Base-by-base conservation (phyloP, 306 rosid species). In the Benincasa hispida region DNA sequence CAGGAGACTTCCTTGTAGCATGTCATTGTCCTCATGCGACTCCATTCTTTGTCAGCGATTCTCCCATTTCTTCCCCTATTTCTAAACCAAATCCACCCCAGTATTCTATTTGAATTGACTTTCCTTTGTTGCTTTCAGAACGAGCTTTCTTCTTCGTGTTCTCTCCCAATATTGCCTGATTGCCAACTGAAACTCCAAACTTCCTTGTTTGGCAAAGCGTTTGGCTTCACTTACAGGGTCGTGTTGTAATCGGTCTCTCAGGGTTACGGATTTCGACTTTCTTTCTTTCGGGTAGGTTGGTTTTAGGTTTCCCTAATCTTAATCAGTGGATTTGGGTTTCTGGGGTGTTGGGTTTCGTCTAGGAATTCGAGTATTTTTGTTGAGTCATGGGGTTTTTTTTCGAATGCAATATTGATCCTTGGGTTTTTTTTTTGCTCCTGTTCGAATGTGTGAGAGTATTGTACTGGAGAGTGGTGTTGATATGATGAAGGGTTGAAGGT, bases 121-220 rank as follows among this genome's bases (percentile, higher is more conserved):
- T 60, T 79, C 81, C 77, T 21, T 21, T 76, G 19, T 82, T 86
- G 10, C 72, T 91, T 1, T 86, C 97, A 45, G 93, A n/a, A 90
- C 11, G 90, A 87, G 80, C 79, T n/a, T 90, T 48, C 92, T 94
- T 37, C 91, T 94, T 68, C 70, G 62, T 3, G 83, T 94, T 79
- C 87, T 94, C 50, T 24, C 95, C 19, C 81, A 80, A n/a, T n/a
- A 78, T 82, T 86, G 35, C 93, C 90, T 0, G 82, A 57, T 76
- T 84, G 85, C 2, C 92, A 92, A 77, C 78, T n/a, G 82, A 67
- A 77, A 79, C 77, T 50, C 79, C 2, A n/a, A 89, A 86, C 34
- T 88, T 88, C 15, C 88, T 94, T 1, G 97, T 94, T 58, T 94
- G 99, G n/a, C n/a, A 83, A 92, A 90, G 80, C 91, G 99, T n/a